Percentiles rank a stretch among this genome's conserved stretches.
phyloP scores from a whole-genome alignment of 805 yeast genomes.

The Starmerella sirachaensis region DNA sequence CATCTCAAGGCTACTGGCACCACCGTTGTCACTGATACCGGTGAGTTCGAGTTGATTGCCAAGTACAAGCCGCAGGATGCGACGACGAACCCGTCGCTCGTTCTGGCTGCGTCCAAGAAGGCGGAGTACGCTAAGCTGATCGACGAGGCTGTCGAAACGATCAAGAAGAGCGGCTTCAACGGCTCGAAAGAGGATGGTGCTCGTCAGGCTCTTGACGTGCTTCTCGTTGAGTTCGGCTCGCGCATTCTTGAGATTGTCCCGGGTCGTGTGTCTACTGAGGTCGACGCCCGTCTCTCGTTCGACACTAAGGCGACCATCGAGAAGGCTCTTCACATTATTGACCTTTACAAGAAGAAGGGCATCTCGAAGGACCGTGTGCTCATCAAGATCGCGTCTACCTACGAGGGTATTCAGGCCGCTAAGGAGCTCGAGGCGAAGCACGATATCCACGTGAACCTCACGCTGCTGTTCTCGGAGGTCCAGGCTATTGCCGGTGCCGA shows the following conservation, averaged over 20 bases:
- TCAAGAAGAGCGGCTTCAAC: conserved; percentile 37
- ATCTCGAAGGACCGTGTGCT: conserved; percentile 79
- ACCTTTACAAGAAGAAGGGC: conserved; percentile 73
- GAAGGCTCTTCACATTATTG: conserved; percentile 87
- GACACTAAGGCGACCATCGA: conserved; percentile 87
- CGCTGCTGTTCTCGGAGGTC: conserved; percentile 83
- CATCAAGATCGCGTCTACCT: conserved; percentile 94
- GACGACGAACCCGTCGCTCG: conserved; percentile 96
- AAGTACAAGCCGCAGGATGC: conserved; percentile 98
- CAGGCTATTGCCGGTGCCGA: conserved; percentile 99
- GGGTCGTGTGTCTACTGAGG: conserved; percentile 98
- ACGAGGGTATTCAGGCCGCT: conserved; percentile 99
- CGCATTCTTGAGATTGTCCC: conserved; percentile 91
- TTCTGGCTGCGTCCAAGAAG: conserved; percentile 89
- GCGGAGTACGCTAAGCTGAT: conserved; percentile 78
- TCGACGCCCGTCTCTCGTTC: conserved; percentile 94
- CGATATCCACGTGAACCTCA: conserved; percentile 88
- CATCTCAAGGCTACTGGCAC: conserved; percentile 93
- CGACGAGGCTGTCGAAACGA: conserved; percentile 82
- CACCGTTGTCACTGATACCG: conserved; percentile 94
- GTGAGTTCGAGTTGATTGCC: conserved; percentile 95
- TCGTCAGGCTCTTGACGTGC: conserved; percentile 72
- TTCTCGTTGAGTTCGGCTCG: conserved; percentile 91
- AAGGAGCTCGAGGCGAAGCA: conserved; percentile 82
- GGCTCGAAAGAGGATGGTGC: conserved; percentile 45